Conservation (phyloP, 768 basidiomycete species). For the Dioszegia aurantiaca region DNA sequence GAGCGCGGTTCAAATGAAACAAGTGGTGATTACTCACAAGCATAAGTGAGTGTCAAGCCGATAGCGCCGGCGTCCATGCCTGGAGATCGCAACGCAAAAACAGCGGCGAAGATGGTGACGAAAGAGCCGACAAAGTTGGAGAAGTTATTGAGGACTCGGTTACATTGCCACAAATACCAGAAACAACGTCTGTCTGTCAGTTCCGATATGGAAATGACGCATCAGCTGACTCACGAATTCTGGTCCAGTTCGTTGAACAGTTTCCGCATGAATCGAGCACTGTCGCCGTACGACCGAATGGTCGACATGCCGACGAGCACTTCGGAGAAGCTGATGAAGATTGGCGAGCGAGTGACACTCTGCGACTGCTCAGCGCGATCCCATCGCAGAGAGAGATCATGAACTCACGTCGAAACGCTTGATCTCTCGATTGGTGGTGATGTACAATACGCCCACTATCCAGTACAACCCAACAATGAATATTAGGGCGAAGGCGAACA, state of each 20-base stretch:
- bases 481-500: conserved; percentile 48
- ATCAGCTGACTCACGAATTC: conserved; percentile 44
- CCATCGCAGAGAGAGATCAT: background rate
- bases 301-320: conserved; percentile 53
- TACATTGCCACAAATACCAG: conserved; percentile 53
- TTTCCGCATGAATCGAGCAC: conserved; percentile 52
- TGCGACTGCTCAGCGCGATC: conserved; percentile 16
- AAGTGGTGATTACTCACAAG: conserved; percentile 26
- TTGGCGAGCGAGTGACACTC: conserved; percentile 51
- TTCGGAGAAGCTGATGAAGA: conserved; percentile 54
- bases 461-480: conserved; percentile 50
- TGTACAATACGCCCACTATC: conserved; percentile 51
- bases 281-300: conserved; percentile 54
- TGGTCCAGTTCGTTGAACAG: conserved; percentile 51
- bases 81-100: conserved; percentile 50
- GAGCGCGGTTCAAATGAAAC: background rate
- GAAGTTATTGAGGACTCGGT: conserved; percentile 49
- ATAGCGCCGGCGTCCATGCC: conserved; percentile 51
- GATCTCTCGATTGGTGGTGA: conserved; percentile 53
- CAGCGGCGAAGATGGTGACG: conserved; percentile 50
- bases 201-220: background rate
- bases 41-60: conserved; percentile 42
- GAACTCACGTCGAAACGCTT: conserved; percentile 53
- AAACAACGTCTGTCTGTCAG: conserved; percentile 48
- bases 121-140: conserved; percentile 52